Base-by-base conservation (phyloP, 2,329 filamentous ascomycete species). In the Camillea tinctor region DNA sequence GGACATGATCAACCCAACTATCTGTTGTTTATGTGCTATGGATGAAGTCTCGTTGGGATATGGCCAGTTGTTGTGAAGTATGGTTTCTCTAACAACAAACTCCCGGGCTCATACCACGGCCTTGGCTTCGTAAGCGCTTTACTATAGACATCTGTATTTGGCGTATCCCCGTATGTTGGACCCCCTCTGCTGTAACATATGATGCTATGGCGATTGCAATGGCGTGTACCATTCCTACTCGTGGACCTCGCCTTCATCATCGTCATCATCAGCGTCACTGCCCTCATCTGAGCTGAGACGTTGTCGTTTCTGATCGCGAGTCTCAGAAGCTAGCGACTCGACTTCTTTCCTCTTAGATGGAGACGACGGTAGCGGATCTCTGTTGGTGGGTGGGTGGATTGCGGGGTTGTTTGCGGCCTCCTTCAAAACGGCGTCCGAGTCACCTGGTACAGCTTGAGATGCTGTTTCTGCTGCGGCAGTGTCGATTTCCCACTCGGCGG, bases 191-290 rank as follows among this genome's bases (percentile, higher is more conserved):
- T 44, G 36, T n/a, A 15, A 15, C 17, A n/a, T 30, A 44, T 6
- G 11, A 44, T 15, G 17, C n/a, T n/a, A n/a, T n/a, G n/a, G n/a
- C n/a, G n/a, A n/a, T 44, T n/a, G 36, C 13, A 15, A 44, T 44
- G 11, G 36, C 13, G 11, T 7, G n/a, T n/a, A n/a, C 17, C 36
- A 17, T 44, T n/a, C n/a, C n/a, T 44, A 74, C 61, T 73, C 71
- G 44, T 68, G 66, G 44, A 82, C 74, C 64, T 82, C 80, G 30
- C 80, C 80, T 60, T 82, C 80, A 54, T 82, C 80, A 8, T 26
- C 26, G 26, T 30, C 26, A 58, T 80, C 77, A 40, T 74, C 73
- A n/a, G n/a, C n/a, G 26, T 7, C 26, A 30, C 13, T 30, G 26
- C 26, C 26, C 57, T 80, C 77, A 40, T 74, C 73, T 0, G 79